These are phyloP conservation scores for Nymphaea thermarum DNA, from an alignment of 164 flowering plant genomes.

Conservation along the genomic window DNA sequence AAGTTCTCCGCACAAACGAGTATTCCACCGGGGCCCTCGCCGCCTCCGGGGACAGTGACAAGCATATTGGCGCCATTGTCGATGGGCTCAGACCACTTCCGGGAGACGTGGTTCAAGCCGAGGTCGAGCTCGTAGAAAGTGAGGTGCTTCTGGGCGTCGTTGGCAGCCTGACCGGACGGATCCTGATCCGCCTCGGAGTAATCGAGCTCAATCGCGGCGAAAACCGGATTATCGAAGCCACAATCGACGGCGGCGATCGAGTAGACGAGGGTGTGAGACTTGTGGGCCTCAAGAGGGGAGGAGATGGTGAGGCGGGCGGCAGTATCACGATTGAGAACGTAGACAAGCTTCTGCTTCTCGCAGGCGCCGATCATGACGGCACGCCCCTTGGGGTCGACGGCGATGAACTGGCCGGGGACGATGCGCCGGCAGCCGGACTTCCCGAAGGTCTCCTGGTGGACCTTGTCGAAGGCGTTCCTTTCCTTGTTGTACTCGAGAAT, in stretches of 20 bases:
- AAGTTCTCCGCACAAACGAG: conserved; percentile 97
- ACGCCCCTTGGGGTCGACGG: conserved; percentile 88
- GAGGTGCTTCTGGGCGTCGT: conserved; percentile 88
- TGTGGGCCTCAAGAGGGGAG: conserved; percentile 90
- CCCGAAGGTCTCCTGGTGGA: conserved; percentile 94
- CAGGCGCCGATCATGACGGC: conserved; percentile 95
- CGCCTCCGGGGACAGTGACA: conserved; percentile 96
- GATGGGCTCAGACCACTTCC: conserved; percentile 94
- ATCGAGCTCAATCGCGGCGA: conserved; percentile 96
- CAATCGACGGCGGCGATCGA: conserved; percentile 88
- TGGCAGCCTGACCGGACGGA: conserved; percentile 68
- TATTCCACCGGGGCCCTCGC: conserved; percentile 96
- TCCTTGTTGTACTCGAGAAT: conserved; percentile 85
- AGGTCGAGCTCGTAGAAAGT: conserved; percentile 95
- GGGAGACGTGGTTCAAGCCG: conserved; percentile 89
- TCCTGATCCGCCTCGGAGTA: conserved; percentile 96
- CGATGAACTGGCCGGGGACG: conserved; percentile 88
- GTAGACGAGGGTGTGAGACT: conserved; percentile 72
- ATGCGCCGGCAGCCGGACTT: conserved; percentile 91
- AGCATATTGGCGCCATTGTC: conserved; percentile 97
- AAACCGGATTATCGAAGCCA: conserved; percentile 92
- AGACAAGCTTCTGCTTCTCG: conserved; percentile 96
- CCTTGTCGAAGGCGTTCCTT: conserved; percentile 67
- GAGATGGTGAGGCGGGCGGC: conserved; percentile 90
- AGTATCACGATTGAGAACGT: conserved; percentile 89